phyloP scores from a whole-genome alignment of 1,139 yeast species.

The Tardiomyces blankii region DNA sequence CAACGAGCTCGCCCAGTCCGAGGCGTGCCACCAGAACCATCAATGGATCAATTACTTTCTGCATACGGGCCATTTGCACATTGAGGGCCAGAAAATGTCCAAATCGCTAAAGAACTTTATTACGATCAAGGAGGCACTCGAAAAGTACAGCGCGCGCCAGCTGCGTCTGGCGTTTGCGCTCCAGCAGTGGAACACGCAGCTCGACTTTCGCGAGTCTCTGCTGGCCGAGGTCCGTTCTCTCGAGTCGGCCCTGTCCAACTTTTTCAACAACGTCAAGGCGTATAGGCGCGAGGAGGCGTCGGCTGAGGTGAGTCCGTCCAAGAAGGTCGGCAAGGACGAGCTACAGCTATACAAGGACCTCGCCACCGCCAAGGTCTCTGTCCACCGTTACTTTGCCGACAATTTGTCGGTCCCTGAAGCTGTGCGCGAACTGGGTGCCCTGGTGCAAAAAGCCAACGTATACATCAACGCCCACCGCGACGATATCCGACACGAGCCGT shows the following conservation, averaged over 20 bases:
- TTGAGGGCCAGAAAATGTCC: constrained; percentile 97
- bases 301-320: constrained; percentile 54
- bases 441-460: constrained; percentile 60
- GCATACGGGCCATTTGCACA: constrained; percentile 95
- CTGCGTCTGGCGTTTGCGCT: constrained; percentile 82
- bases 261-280: constrained; percentile 77
- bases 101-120: constrained; percentile 90
- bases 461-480: constrained; percentile 47
- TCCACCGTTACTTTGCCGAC: constrained; percentile 76
- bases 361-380: constrained; percentile 43
- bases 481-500: constrained; percentile 52
- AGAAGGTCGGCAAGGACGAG: constrained; percentile 43
- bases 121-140: constrained; percentile 83
- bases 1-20: constrained; percentile 94
- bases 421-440: constrained; percentile 49
- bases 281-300: constrained; percentile 40
- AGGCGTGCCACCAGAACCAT: constrained; percentile 76
- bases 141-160: constrained; percentile 62
- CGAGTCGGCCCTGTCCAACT: constrained; percentile 68
- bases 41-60: constrained; percentile 97
- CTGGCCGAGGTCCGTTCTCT: constrained; percentile 64
- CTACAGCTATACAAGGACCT: constrained; percentile 44
- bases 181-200: constrained; percentile 84
- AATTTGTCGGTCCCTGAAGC: constrained; percentile 74
- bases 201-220: constrained; percentile 81